Conservation (phyloP, 768 basidiomycete genomes). For the Dictyophora rubrovolvata region DNA sequence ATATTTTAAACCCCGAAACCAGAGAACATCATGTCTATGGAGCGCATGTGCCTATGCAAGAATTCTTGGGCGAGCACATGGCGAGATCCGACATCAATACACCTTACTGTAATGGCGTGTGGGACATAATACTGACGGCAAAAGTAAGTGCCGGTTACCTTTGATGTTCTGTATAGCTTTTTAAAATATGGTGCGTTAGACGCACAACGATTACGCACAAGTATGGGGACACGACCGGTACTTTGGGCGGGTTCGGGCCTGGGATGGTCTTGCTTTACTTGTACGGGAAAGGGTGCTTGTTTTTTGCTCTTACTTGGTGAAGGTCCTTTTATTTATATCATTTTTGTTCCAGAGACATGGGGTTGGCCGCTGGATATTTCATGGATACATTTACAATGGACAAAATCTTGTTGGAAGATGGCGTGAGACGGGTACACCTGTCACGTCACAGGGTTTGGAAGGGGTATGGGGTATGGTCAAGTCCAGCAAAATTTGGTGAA, state of each 20-base stretch:
- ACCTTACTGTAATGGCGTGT: conserved; percentile 40
- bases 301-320: background rate
- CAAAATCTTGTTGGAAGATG: conserved; percentile 65
- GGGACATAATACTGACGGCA: conserved; percentile 53
- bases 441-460: conserved; percentile 44
- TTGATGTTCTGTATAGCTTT: background rate
- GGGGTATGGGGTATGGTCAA: conserved; percentile 31
- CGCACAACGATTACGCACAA: conserved; percentile 32
- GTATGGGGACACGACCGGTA: conserved; percentile 41
- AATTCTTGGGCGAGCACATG: conserved; percentile 22
- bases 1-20: background rate
- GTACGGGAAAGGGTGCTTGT: conserved; percentile 29
- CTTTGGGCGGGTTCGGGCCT: conserved; percentile 37
- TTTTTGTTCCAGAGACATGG: conserved; percentile 16
- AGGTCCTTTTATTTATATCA: background rate
- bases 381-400: conserved; percentile 59
- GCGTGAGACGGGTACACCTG: conserved; percentile 39
- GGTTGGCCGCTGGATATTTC: conserved; percentile 51
- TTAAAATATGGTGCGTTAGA: conserved; percentile 23
- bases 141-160: conserved; percentile 28
- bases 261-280: conserved; percentile 42
- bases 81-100: conserved; percentile 29
- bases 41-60: conserved; percentile 12
- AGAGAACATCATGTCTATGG: background rate
- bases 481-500: background rate